Base-by-base conservation (phyloP, 441 rosid species). In the Jatropha podagrica region DNA sequence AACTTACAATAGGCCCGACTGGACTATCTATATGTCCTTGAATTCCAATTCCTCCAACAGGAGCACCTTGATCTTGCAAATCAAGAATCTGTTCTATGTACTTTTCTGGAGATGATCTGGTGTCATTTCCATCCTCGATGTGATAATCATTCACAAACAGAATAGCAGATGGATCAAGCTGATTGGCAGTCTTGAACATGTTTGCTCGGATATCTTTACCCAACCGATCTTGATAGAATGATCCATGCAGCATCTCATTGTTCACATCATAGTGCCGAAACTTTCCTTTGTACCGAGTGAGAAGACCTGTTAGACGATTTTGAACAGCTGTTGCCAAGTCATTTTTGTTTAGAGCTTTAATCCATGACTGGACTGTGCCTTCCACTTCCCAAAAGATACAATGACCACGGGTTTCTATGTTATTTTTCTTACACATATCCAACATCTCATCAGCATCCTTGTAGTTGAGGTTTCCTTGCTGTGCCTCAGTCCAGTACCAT, bases 371-470 rank as follows among this genome's bases (percentile, higher is more conserved):
- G 74, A 93, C 91, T 0, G 81, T 79, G 79, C 81, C 79, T 77
- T 93, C 95, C 67, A 92, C 98, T 82, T 93, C 99, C 98, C 99
- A 92, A 86, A 95, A 93, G 85, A 93, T 88, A 65, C 95, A 92
- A 71, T 93, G 98, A 20, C 96, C 98, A 13, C 99, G 85, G 68
- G 79, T 75, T 51, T 85, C 82, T 6, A 91, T 90, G 74, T 85
- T 89, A 65, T 89, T 79, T 9, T 80, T 84, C 38, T 65, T 70
- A 65, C 99, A 95, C 27, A 90, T 73, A 58, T 86, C 94, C 70
- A 93, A 70, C 95, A 95, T 83, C 72, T 93, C 97, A 74, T 93
- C 98, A 13, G 99, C 95, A 63, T 95, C 98, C 76, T 82, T 88
- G 85, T 90, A 93, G 84, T 91, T 93, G 72, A 95, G 66, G 55